Percentiles rank a stretch among this genome's conserved stretches.
Conservation (phyloP, 2,329 filamentous ascomycete genomes). For the Magnaporthiopsis poae region DNA sequence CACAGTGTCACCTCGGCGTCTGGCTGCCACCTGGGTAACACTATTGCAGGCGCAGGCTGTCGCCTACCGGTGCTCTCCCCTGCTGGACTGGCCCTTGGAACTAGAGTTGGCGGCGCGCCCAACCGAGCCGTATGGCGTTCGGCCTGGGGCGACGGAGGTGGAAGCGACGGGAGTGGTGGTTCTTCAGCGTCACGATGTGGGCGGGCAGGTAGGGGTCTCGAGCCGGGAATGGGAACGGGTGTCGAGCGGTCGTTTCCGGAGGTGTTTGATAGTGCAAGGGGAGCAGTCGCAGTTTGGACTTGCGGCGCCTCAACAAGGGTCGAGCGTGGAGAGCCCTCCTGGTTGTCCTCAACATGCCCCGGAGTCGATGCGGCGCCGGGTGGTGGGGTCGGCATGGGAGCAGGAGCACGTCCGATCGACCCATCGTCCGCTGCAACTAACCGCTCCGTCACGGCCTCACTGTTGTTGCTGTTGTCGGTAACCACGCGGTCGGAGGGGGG, state of each 20-base stretch:
- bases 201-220: neutral
- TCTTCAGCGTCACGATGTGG: neutral
- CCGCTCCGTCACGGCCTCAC: no score
- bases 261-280: no score
- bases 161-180: constrained; percentile 7
- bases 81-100: neutral
- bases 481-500: no score
- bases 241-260: neutral
- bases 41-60: constrained; percentile 23
- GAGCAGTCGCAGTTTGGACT: neutral
- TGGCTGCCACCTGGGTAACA: constrained; percentile 75
- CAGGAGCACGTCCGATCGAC: neutral
- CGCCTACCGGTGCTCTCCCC: neutral
- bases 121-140: neutral
- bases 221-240: neutral
- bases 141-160: constrained; percentile 1
- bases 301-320: neutral
- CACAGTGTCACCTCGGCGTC: constrained; percentile 74
- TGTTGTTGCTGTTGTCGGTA: neutral
- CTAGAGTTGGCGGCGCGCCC: neutral
- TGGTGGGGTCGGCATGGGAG: neutral
- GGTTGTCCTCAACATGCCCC: neutral
- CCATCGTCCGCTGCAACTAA: neutral
- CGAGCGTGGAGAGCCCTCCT: neutral
- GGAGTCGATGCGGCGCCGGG: neutral